Evolutionary conservation across 805 yeast species (phyloP), one percentile per base, ranked within the genome.

Genomic region (Candida cerambycidarum): DNA sequence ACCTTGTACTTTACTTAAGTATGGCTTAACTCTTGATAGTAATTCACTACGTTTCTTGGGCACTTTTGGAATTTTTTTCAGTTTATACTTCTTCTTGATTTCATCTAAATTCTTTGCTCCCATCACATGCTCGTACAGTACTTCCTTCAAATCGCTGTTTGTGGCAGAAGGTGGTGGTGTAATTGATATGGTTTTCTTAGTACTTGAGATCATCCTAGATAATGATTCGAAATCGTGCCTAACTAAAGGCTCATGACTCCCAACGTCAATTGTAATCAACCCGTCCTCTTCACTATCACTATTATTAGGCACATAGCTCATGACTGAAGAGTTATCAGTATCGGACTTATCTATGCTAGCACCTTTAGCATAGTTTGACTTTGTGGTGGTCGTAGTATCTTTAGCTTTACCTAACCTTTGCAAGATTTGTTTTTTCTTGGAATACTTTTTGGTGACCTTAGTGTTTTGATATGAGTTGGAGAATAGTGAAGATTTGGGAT

Each of bases 1-100:
- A 10, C 54, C 50, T 1, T 71, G 69, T 0, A 78, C 57, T 4
- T 67, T 45, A 2, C 44, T 43, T 13, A 69, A 33, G 38, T 68
- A 61, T 17, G 64, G 57, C 17, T 57, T 48, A 1, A 62, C 56
- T 36, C 62, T 57, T 3, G 41, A 25, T 13, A 58, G 44, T 12
- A 79, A 45, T 31, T 57, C 63, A 8, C 24, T 16, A 24, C 34
- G 32, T 17, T 32, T 38, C 4, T 11, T 21, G 9, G 43, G 30
- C 3, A 42, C 29, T 11, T 19, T 11, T 0, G 69, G 67, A 4
- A 61, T 47, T 5, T 44, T 37, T 5, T 41, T 37, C 6, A 41
- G 32, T 16, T 46, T 44, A 45, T 43, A 59, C 38, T 53, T 50
- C 23, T 41, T 42, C 28, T 41, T 50, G 4, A 56, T 42, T 6